Base-by-base conservation (phyloP, 306 rosid genomes). In the Acacia melanoxylon region DNA sequence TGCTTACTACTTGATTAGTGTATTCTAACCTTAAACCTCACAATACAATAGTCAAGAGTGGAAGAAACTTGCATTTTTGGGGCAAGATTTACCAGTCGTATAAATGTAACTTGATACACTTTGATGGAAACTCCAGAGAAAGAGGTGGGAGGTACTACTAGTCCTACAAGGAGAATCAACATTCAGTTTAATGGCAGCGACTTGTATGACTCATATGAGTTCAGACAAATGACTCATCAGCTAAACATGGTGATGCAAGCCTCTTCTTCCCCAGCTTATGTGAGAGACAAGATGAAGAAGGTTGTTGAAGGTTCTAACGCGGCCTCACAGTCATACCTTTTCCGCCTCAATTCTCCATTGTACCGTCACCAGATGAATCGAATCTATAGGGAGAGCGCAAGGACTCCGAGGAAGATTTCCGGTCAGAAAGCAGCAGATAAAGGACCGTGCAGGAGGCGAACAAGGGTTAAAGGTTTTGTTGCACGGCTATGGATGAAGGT, bases 201-300 rank as follows among this genome's bases (percentile, higher is more conserved):
- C 31, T 74, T 93, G 15, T 93, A 86, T 12, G 94, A 91, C 80
- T 93, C 91, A 0, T 91, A 79, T 42, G 95, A 91, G 89, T 74
- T 90, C 61, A 83, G 10, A 71, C 90, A 85, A 8, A 86, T 93
- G 81, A 84, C 88, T 42, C 74, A n/a, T 25, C 94, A 93, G 61
- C 88, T 93, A 70, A 87, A 89, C 82, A 65, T 80, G 67, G 92
- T 91, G 63, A 81, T 91, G 80, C 90, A 81, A 42, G 87, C 65
- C 45, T 85, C 92, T 2, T 68, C 86, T 2, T 85, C 89, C 13
- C 83, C 89, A n/a, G 71, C 80, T 42, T 77, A 75, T 75, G 82
- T 90, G 83, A 88, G 66, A n/a, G 78, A 46, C 67, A 87, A 82
- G 48, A 83, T 92, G 27, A 87, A 83, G 74, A 87, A 78, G 78